phyloP scores from a whole-genome alignment of 1,139 yeast genomes.

The Debaryomyces sp. region DNA sequence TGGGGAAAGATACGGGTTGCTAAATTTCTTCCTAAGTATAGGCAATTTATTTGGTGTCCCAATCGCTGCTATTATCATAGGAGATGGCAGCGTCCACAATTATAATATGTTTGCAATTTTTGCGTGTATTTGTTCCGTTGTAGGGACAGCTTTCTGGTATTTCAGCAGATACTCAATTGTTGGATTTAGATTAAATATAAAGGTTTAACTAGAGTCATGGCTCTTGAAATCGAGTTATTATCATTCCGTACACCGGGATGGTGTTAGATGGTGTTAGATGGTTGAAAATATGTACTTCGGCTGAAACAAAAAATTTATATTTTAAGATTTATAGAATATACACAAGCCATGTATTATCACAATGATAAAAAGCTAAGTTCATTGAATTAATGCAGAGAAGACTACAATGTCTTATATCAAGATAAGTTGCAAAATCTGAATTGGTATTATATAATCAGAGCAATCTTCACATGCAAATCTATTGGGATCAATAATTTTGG shows the following conservation, averaged over 20 bases:
- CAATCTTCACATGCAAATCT: conserved; percentile 5
- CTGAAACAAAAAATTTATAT: not conserved
- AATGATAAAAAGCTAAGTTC: not conserved
- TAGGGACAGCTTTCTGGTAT: conserved; percentile 35
- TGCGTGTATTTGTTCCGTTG: conserved; percentile 33
- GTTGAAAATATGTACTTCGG: not conserved
- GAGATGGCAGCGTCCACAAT: conserved; percentile 29
- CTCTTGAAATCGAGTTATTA: too few relatives aligned
- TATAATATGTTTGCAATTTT: conserved; percentile 39
- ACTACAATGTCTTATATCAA: not conserved
- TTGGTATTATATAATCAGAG: not conserved
- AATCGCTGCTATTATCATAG: conserved; percentile 44
- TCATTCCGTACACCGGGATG: not conserved
- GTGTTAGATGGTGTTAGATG: not conserved
- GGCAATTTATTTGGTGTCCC: conserved; percentile 48
- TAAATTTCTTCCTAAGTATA: conserved; percentile 39
- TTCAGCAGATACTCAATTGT: conserved; percentile 35
- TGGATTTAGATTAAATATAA: conserved; percentile 35
- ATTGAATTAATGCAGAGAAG: not conserved
- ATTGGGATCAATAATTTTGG: conserved; percentile 2
- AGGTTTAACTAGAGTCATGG: conserved; percentile 19
- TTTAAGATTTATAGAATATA: not conserved
- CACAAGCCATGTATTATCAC: not conserved
- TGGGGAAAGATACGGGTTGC: conserved; percentile 44
- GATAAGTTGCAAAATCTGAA: not conserved